These are phyloP conservation scores for Rubia peregrina DNA, from an alignment of 305 asterid species.

Conservation along the genomic window DNA sequence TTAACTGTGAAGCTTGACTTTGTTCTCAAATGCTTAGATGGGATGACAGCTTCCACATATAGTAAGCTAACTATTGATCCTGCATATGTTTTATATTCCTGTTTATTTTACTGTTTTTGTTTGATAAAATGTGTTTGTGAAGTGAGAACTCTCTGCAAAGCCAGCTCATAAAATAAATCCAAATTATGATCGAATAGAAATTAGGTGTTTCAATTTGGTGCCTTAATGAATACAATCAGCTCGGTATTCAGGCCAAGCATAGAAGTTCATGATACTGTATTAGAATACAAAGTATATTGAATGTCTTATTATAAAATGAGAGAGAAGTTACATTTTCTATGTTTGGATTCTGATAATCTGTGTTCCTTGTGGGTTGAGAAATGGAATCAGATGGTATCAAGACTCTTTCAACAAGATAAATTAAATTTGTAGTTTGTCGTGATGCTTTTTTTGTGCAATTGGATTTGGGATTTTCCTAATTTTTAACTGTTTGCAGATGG, in stretches of 20 bases:
- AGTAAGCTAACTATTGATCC: background rate
- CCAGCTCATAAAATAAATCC: background rate
- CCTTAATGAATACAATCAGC: background rate
- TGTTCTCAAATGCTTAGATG: background rate
- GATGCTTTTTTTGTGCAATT: background rate
- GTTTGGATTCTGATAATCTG: background rate
- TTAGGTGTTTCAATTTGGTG: background rate
- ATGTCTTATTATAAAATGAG: background rate
- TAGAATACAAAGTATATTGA: background rate
- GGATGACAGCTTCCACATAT: conserved; percentile 2
- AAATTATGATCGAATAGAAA: background rate
- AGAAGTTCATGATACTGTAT: background rate
- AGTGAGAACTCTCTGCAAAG: background rate
- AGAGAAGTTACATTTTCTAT: background rate
- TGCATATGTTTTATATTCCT: conserved; percentile 1
- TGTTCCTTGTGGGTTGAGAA: background rate
- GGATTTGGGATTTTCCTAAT: background rate
- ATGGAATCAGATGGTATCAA: background rate
- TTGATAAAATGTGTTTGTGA: background rate
- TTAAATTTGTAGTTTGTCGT: background rate
- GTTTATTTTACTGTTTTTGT: background rate
- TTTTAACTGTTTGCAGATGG: conserved; percentile 43
- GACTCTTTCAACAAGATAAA: background rate
- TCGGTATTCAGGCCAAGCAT: background rate
- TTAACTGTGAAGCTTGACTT: conserved; percentile 4